Evolutionary conservation across 2,329 filamentous ascomycete genomes (phyloP).

Genomic region (Chaetomium olivaceum): DNA sequence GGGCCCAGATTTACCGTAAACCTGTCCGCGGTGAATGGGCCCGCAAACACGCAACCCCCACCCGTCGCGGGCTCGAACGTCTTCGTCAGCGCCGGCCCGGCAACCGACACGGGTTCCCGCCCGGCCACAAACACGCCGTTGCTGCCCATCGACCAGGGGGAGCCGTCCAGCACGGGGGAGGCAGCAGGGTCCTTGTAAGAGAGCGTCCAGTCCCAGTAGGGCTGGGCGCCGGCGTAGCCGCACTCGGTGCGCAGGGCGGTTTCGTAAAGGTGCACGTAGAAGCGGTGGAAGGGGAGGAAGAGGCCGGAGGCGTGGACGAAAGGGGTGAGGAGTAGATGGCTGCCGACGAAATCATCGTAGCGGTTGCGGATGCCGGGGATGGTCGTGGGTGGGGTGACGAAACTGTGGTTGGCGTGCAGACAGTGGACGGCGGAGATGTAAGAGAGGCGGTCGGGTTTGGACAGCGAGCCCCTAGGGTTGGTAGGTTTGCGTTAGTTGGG

Average conservation of each 20-base stretch:
- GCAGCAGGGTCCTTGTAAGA: constrained; percentile 22
- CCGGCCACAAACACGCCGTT: constrained; percentile 24
- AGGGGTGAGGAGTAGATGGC: not conserved
- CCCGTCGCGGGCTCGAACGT: constrained; percentile 24
- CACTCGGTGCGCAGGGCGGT: not conserved
- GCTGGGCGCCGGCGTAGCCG: constrained; percentile 29
- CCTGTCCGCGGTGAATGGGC: constrained; percentile 21
- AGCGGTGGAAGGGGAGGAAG: constrained; percentile 5
- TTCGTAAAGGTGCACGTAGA: constrained; percentile 17
- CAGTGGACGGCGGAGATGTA: constrained; percentile 4
- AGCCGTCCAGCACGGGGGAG: constrained; percentile 27
- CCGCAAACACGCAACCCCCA: constrained; percentile 25
- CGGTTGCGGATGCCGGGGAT: constrained; percentile 4
- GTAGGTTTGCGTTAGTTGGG: too few relatives aligned
- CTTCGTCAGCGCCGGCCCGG: not conserved
- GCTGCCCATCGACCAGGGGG: constrained; percentile 17
- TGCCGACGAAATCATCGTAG: constrained; percentile 2
- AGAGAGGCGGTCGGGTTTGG: not conserved
- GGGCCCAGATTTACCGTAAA: constrained; percentile 24
- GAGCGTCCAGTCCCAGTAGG: constrained; percentile 40
- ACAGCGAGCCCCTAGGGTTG: too few relatives aligned
- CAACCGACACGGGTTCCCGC: not conserved
- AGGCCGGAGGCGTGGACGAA: not conserved
- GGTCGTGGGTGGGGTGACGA: not conserved
- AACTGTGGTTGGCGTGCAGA: not conserved